Evolutionary conservation across 2,329 filamentous ascomycete genomes (phyloP).

Genomic region (Trichoderma pleuroti): DNA sequence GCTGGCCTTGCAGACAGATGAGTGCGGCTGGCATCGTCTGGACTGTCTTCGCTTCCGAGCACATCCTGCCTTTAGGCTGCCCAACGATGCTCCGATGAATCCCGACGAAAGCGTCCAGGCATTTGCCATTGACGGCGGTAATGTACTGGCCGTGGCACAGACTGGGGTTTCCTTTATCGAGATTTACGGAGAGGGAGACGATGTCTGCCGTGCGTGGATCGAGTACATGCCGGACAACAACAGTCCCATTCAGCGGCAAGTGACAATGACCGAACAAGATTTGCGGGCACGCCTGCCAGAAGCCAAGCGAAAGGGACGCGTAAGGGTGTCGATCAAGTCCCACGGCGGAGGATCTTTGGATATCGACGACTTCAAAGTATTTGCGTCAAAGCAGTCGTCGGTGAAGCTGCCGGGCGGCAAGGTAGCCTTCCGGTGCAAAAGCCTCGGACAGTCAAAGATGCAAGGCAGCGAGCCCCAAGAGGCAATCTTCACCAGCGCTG

Average conservation of each 20-base stretch:
- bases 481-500: slow-evolving; percentile 67
- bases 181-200: slow-evolving; percentile 74
- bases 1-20: slow-evolving; percentile 69
- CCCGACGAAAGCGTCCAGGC: slow-evolving; percentile 77
- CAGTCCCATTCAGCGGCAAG: slow-evolving; percentile 63
- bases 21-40: slow-evolving; percentile 87
- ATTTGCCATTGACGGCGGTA: slow-evolving; percentile 76
- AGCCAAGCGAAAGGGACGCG: slow-evolving; percentile 64
- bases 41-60: slow-evolving; percentile 85
- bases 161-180: slow-evolving; percentile 85
- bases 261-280: slow-evolving; percentile 71
- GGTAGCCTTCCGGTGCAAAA: slow-evolving; percentile 70
- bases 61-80: slow-evolving; percentile 85
- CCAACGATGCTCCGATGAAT: slow-evolving; percentile 63
- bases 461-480: slow-evolving; percentile 68
- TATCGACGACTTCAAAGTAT: slow-evolving; percentile 69
- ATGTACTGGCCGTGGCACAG: slow-evolving; percentile 71
- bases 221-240: slow-evolving; percentile 68
- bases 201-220: slow-evolving; percentile 74
- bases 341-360: slow-evolving; percentile 69
- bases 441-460: slow-evolving; percentile 68
- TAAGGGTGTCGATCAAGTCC: slow-evolving; percentile 73
- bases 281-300: slow-evolving; percentile 69
- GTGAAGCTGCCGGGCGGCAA: slow-evolving; percentile 70
- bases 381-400: slow-evolving; percentile 67